Evolutionary conservation across 768 basidiomycete genomes (phyloP), one percentile per base, ranked within the genome.

Genomic region (Termitomyces sp.): DNA sequence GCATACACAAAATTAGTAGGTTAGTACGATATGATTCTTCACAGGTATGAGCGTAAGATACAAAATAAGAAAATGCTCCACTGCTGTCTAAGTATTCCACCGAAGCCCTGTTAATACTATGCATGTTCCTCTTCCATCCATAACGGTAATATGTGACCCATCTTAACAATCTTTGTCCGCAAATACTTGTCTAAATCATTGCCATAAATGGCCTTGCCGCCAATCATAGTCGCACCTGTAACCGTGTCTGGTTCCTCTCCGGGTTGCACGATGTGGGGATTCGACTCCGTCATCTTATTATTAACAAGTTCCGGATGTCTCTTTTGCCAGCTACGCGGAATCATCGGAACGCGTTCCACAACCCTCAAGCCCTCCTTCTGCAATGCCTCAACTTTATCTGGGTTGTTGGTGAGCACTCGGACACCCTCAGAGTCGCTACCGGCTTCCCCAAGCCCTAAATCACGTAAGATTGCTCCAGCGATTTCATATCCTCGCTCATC

Each of bases 401-500:
- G 97, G 70, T 99, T 99, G 71, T 99, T 99, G 56, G 97, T 99
- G 70, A 99, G 72, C 60, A 98, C 73, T 54, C 88, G 76, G 51
- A 95, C 81, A 44, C 83, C 82, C 64, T 81, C 70, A 53, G 76
- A 50, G 54, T 68, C 22, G 22, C 57, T 42, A 15, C 61, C 68
- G 51, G 57, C 50, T 19, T 80, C 79, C 7, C 83, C 88, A 14
- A 98, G 72, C 7, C 87, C 88, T 1, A 98, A 75, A 70, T 99
- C 97, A 5, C 84, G 81, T 58, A 98, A 69, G 59, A 98, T 98
- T 28, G 89, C 93, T 8, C 77, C 88, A 1, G 97, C 97, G 56
- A 98, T 77, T 60, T 89, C 93, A 70, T 98, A 99, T 22, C 86
- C 87, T 34, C 97, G 82, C 69, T 96, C 90, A 67, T 99, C 97